Conservation (phyloP, 768 basidiomycete species). For the Tremella mesenterica region DNA sequence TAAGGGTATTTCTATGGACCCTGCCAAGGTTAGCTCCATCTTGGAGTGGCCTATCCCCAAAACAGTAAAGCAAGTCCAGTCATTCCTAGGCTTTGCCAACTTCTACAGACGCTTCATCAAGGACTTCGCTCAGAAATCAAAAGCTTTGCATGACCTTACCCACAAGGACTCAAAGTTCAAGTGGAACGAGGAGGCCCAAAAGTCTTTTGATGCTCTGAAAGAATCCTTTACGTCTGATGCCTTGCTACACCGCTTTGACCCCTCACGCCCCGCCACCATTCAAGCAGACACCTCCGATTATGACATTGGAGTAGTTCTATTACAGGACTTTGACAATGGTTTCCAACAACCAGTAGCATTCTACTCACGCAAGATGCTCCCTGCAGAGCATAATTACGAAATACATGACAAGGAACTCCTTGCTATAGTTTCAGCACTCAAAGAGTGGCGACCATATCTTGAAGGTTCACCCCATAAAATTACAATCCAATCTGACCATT, state of each 20-base stretch:
- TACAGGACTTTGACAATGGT: slow-evolving; percentile 14
- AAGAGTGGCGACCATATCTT: slow-evolving; percentile 1
- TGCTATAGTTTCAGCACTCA: slow-evolving; percentile 11
- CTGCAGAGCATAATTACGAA: slow-evolving; percentile 49
- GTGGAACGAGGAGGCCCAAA: neutral
- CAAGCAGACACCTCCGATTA: slow-evolving; percentile 34
- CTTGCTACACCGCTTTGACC: slow-evolving; percentile 9
- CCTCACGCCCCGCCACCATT: slow-evolving; percentile 3
- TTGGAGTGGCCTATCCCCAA: slow-evolving; percentile 21
- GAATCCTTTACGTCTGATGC: neutral
- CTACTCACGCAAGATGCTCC: slow-evolving; percentile 13
- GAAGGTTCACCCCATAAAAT: neutral
- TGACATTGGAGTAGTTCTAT: slow-evolving; percentile 37
- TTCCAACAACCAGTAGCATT: slow-evolving; percentile 15
- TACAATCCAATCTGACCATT: slow-evolving; percentile 3
- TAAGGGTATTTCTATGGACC: neutral
- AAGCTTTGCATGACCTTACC: slow-evolving; percentile 3
- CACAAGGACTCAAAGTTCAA: slow-evolving; percentile 5
- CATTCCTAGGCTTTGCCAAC: slow-evolving; percentile 19
- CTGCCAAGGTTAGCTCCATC: neutral
- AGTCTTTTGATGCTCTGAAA: neutral
- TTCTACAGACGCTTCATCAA: slow-evolving; percentile 25
- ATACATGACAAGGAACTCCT: slow-evolving; percentile 42
- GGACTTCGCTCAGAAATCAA: slow-evolving; percentile 13
- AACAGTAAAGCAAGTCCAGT: slow-evolving; percentile 12